Evolutionary conservation across 1,284 basidiomycete species (phyloP), one percentile per base, ranked within the genome.

Genomic region (Microbotryum saponariae): DNA sequence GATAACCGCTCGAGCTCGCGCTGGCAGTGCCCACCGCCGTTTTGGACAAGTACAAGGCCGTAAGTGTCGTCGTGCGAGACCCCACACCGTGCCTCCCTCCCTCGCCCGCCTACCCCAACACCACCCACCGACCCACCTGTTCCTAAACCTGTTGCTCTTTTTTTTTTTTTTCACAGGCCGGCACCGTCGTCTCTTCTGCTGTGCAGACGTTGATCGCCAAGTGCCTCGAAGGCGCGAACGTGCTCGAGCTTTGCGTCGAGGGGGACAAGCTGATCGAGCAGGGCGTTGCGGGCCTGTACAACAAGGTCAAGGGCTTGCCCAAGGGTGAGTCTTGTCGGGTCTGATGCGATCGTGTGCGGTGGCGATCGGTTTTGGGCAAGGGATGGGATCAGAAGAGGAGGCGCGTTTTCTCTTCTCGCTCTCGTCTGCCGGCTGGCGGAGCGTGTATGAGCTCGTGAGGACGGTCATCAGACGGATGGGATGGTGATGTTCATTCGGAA

Each of bases 261-360:
- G 93, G 93, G 65, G 93, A 97, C 82, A 89, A 87, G 77, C 83
- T 91, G 74, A 80, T 97, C 74, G 88, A 91, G 77, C 83, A 89
- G 67, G 88, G 87, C 72, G 88, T 89, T 23, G 83, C 82, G 60
- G 83, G 82, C 49, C 87, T 97, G 59, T 96, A 88, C 81, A 97
- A 92, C 82, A 93, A 93, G 68, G 83, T 88, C 72, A 91, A 91
- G 78, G 88, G 88, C 70, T 84, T 85, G 18, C 59, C 65, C 20
- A 69, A 69, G 65, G 67, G 67, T 64, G 42, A 71, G 73, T 64
- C 69, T 6, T 45, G n/a, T 12, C 12, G 48, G 23, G 16, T 25
- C 2, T 23, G 18, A 14, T 45, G n/a, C n/a, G 14, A 48, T 48
- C 8, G n/a, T 48, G 10, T 18, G 0, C 14, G 18, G 5, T 47